These are phyloP conservation scores for Suhomyces sp. DNA, from an alignment of 805 yeast genomes.

Conservation along the genomic window DNA sequence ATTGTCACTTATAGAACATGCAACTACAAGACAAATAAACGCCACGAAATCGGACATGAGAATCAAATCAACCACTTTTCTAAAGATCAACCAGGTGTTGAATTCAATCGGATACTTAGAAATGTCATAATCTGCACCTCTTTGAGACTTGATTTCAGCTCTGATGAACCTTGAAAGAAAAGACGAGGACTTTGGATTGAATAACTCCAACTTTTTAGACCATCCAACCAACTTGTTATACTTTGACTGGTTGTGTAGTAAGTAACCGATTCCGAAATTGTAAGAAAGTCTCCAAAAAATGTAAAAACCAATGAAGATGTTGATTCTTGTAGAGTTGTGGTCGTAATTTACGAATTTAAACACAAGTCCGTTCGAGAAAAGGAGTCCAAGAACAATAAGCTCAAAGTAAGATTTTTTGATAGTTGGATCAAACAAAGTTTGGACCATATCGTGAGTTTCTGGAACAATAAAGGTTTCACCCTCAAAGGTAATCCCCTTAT, in stretches of 20 bases:
- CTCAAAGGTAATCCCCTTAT: conserved; percentile 41
- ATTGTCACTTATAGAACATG: conserved; percentile 37
- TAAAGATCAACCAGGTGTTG: conserved; percentile 77
- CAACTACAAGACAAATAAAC: conserved; percentile 62
- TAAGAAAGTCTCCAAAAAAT: conserved; percentile 73
- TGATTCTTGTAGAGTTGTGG: conserved; percentile 20
- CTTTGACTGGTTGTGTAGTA: conserved; percentile 65
- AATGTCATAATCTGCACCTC: conserved; percentile 33
- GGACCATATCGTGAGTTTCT: conserved; percentile 78
- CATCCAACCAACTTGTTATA: conserved; percentile 50
- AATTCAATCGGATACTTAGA: conserved; percentile 59
- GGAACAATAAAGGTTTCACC: conserved; percentile 51
- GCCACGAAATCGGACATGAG: conserved; percentile 82
- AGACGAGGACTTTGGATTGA: conserved; percentile 26
- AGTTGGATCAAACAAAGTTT: conserved; percentile 75
- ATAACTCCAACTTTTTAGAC: conserved; percentile 47
- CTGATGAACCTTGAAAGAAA: conserved; percentile 38
- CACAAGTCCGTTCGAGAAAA: conserved; percentile 30
- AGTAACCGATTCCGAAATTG: conserved; percentile 75
- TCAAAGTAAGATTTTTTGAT: conserved; percentile 67
- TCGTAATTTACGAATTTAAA: conserved; percentile 23
- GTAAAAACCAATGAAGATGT: conserved; percentile 52
- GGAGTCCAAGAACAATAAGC: conserved; percentile 46
- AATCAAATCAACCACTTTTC: conserved; percentile 76
- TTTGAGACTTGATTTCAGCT: conserved; percentile 36